Base-by-base conservation (phyloP, 768 basidiomycete species). In the Hygrocybe coccinea region DNA sequence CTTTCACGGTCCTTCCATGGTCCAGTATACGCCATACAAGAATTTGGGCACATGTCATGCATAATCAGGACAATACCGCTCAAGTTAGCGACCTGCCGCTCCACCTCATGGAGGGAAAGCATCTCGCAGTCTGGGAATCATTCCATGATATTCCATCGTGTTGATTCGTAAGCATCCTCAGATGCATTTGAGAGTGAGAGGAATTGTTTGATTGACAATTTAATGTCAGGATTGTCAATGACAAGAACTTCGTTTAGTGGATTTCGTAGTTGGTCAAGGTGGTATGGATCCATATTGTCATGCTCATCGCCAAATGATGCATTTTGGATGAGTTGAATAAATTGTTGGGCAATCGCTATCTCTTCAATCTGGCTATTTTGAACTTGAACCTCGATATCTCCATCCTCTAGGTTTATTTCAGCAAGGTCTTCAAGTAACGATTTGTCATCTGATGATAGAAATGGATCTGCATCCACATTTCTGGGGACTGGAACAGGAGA, bases 1-100 rank as follows among this genome's bases (percentile, higher is more conserved):
- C 2, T 0, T 0, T 55, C 36, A 15, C 60, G 52, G 1, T 39
- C 35, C 1, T 15, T 14, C 21, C 44, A 66, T 10, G 65, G 62
- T 2, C 64, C 67, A 1, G 62, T 63, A 36, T 58, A 73, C 6
- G 65, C 69, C 34, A 66, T 53, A 14, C 56, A 54, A 34, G 65
- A 62, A 5, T 76, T 65, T 0, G 64, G 54, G 47, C 78, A 80
- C 77, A 79, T 80, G 53, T 80, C 71, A 12, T 67, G 43, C 0
- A 60, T 44, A 5, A 79, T 59, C 0, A 70, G 41, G 5, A 63
- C 37, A 3, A 81, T 58, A 1, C 76, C 71, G 12, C 64, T 75
- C 8, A 74, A 36, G 7, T 65, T 21, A 11, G 58, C 53, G 9
- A 74, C 54, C 1, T 47, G 39, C 8, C 60, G 43, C 47, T 71